Base-by-base conservation (phyloP, 768 basidiomycete species). In the Naganishia antarctica region DNA sequence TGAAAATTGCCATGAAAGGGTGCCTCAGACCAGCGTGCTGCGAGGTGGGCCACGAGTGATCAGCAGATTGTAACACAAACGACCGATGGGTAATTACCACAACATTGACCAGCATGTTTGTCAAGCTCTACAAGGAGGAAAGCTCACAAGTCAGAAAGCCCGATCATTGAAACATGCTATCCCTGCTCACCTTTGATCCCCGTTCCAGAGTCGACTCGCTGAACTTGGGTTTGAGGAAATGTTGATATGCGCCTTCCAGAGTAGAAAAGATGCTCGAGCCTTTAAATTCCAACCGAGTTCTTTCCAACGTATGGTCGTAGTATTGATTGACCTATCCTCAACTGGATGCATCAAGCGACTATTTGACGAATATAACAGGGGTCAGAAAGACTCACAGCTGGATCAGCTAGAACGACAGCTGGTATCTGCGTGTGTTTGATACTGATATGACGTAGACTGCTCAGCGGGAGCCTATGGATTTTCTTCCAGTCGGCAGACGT, bases 331-430 rank as follows among this genome's bases (percentile, higher is more conserved):
- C 80, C 90, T 91, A 40, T 18, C 37, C 11, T 18, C 21, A 31
- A 16, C 40, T 28, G 21, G 16, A 29, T 47, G 34, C 45, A 43
- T 45, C 37, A 26, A 21, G 25, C 23, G 23, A 28, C 21, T 11
- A 28, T 25, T 15, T 43, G 6, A 16, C 7, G 48, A 32, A 46
- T 23, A 8, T 26, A 2, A 25, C 25, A 44, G 25, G 32, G 16
- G 18, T 5, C 8, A 32, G 13, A 23, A 51, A 37, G 15, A 23
- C 85, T 60, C 67, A 90, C 90, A 73, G 82, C 79, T 66, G 94
- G 91, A 75, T 93, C 88, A 1, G 87, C 83, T 63, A 96, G 83
- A n/a, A 94, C 81, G 25, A 90, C 77, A 15, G 75, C 67, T n/a
- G 78, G 78, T 29, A 79, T 47, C 18, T 70, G 63, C n/a, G 59